Percentiles rank a stretch among this genome's conserved stretches.
Conservation (phyloP, 2,329 filamentous ascomycete genomes). For the Lachnellula hyalina region DNA sequence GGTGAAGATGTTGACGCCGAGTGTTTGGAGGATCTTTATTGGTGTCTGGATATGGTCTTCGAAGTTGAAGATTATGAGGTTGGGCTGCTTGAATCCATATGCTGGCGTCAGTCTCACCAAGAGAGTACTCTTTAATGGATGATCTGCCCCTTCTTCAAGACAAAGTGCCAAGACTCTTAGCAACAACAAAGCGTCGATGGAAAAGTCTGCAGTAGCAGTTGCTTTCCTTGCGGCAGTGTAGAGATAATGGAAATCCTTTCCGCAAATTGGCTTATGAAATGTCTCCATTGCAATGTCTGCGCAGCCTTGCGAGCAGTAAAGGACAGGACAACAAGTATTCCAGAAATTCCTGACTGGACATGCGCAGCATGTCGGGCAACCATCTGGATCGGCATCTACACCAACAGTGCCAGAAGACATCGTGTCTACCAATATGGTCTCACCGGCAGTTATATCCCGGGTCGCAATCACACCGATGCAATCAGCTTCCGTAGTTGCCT, state of each 20-base stretch:
- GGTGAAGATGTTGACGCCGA: conserved; percentile 28
- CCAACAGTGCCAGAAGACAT: conserved; percentile 15
- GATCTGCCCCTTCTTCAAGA: conserved; percentile 19
- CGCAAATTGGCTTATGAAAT: conserved; percentile 28
- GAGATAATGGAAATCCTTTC: conserved; percentile 29
- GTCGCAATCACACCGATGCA: conserved; percentile 22
- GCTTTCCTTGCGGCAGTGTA: conserved; percentile 16
- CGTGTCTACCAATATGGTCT: conserved; percentile 18
- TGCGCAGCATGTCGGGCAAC: conserved; percentile 26
- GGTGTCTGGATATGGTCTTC: conserved; percentile 26
- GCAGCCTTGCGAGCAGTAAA: conserved; percentile 28
- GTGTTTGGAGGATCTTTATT: conserved; percentile 26
- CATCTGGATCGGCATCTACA: conserved; percentile 14
- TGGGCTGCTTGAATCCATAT: conserved; percentile 22
- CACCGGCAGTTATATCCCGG: conserved; percentile 15
- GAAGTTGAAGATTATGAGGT: conserved; percentile 29
- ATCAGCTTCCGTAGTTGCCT: conserved; percentile 18
- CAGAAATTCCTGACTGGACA: conserved; percentile 11
- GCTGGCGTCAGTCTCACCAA: conserved; percentile 29
- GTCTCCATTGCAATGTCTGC: conserved; percentile 21
- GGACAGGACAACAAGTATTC: conserved; percentile 21
- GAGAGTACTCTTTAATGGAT: conserved; percentile 27
- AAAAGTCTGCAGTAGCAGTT: conserved; percentile 16
- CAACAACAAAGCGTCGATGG: conserved; percentile 27
- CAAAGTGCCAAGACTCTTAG: conserved; percentile 27